Conservation (phyloP, 176 grass and related monocot genomes). For the Thalia dealbata region DNA sequence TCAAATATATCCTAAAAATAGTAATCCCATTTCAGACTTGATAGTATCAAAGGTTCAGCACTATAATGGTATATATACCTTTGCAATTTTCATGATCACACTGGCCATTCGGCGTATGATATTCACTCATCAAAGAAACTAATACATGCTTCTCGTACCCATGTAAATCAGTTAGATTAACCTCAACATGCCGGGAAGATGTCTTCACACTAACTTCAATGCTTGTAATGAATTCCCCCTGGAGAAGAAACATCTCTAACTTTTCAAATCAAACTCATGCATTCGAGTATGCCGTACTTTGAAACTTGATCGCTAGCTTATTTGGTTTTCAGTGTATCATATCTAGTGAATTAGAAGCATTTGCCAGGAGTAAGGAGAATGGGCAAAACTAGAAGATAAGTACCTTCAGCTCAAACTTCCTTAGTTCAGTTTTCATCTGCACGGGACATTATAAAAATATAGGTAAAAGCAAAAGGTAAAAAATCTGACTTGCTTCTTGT, state of each 20-base stretch:
- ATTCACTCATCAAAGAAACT: conserved; percentile 46
- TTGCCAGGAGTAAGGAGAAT: neutral
- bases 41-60: neutral
- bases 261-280: neutral
- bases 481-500: neutral
- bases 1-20: too few relatives aligned
- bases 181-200: conserved; percentile 51
- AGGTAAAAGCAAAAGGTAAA: neutral
- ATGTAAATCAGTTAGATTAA: conserved; percentile 54
- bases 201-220: conserved; percentile 39
- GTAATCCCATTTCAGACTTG: neutral
- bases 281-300: neutral
- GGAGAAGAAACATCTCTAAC: neutral
- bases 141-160: conserved; percentile 59
- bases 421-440: conserved; percentile 32
- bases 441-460: neutral
- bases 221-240: conserved; percentile 50
- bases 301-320: too few relatives aligned
- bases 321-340: neutral
- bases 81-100: conserved; percentile 33
- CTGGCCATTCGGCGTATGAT: conserved; percentile 6
- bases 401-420: conserved; percentile 62
- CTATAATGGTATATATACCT: conserved; percentile 24
- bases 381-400: neutral
- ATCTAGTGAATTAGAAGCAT: neutral